Base-by-base conservation (phyloP, 2,329 filamentous ascomycete genomes). In the Mycocentrospora acerina region DNA sequence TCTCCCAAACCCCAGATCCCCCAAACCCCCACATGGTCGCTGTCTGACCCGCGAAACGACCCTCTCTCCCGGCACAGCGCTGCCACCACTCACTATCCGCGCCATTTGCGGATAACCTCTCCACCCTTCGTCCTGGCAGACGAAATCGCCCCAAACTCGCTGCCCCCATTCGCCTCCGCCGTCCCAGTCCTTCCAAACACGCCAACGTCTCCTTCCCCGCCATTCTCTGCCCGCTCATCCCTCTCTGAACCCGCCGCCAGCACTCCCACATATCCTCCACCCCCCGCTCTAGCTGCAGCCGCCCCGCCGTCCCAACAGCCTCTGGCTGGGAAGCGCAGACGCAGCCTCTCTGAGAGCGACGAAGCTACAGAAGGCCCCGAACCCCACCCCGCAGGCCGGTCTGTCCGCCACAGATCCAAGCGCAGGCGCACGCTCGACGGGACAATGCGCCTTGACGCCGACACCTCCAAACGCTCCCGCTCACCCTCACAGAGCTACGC, bases 71-170 rank as follows among this genome's bases (percentile, higher is more conserved):
- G 51, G 55, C 51, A 49, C 47, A 32, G 34, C 43, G 46, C 55
- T 51, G 44, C 51, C 44, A 40, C 49, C 48, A 44, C 46, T 38
- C 32, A 45, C 40, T 48, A 53, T 48, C 51, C 57, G 59, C 60
- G 45, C 48, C 48, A 46, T 46, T 45, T 60, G 63, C 64, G 57
- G 55, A 53, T 57, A 62, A 57, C 52, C 44, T 47, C 47, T 48
- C 52, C 46, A 57, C 44, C 53, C 45, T 64, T 81, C 82, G 83
- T 82, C 78, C 84, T 88, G 85, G 85, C 84, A 78, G 78, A 85
- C 80, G 78, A 81, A 75, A 74, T 63, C 66, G 73, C 78, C 70
- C 73, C 71, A 66, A 69, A 71, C 67, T 67, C 65, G 69, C 68
- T 71, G 70, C 73, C 79, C 77, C 79, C 77, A 77, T 73, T 77